Base-by-base conservation (phyloP, 2,329 filamentous ascomycete species). In the Trichophyton rubrum region DNA sequence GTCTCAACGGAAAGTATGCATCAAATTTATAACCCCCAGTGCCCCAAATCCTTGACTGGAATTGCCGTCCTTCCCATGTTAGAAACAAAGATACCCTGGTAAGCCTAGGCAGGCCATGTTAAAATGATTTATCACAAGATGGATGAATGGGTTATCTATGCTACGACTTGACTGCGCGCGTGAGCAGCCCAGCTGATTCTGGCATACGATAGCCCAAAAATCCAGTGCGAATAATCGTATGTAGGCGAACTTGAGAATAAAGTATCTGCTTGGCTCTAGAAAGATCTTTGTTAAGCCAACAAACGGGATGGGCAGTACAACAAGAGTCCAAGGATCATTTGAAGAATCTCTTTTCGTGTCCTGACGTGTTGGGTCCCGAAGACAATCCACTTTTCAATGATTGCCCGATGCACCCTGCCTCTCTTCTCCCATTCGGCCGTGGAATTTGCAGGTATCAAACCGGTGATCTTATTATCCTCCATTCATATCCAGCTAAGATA, bases 381-480 rank as follows among this genome's bases (percentile, higher is more conserved):
- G 78, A 77, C 77, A 65, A 70, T 71, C 77, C 75, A 43, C 11
- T 43, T 43, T 17, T n/a, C 71, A 64, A 71, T 75, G 72, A 78
- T 75, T 79, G 75, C 78, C 76, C 13, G 49, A 53, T 53, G 49
- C 73, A 70, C 73, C 74, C 75, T 78, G 73, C 77, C 77, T 71
- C 69, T 69, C 70, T 75, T 82, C 77, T 82, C 77, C 77, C 72
- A 65, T 65, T 62, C 58, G 62, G 63, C 63, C 65, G 66, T 38
- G 66, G 68, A 69, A 68, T 66, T 67, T 67, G 43, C 67, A 68
- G 66, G 70, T 74, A 77, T 72, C 73, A 74, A 68, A 70, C 71
- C 72, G 74, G 80, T 80, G 80, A 81, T 80, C 81, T 80, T 77
- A 75, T 79, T 62, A 60, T 60, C 79, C 85, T 81, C 84, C 83